A percentile compares a stretch with the other conserved stretches of the same genome.
Conservation (phyloP, 2,329 filamentous ascomycete species). For the Fusarium buharicum region DNA sequence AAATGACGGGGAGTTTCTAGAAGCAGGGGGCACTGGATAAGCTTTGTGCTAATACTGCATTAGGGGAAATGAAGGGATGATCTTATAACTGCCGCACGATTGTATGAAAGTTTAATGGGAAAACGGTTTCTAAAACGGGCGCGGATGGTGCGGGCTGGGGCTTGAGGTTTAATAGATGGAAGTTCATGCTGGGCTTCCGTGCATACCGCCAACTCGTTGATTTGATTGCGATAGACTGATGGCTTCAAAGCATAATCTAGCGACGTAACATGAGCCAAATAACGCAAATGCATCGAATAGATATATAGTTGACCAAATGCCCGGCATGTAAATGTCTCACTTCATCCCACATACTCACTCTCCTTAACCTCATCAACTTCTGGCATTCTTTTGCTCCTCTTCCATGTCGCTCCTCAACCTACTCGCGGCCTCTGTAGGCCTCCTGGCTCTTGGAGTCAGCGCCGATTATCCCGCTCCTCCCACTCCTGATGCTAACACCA, state of each 20-base stretch:
- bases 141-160: background rate
- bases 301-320: slow-evolving; percentile 11
- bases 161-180: background rate
- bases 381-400: slow-evolving; percentile 7
- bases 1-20: slow-evolving; percentile 23
- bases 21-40: slow-evolving; percentile 6
- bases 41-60: slow-evolving; percentile 16
- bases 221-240: background rate
- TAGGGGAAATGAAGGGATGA: slow-evolving; percentile 1
- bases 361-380: background rate
- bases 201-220: background rate
- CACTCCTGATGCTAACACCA: too few species aligned
- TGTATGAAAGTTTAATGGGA: background rate
- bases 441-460: slow-evolving; percentile 18
- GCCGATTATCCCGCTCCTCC: background rate
- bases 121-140: background rate
- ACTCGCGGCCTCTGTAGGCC: slow-evolving; percentile 28
- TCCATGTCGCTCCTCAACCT: slow-evolving; percentile 16
- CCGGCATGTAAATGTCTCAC: background rate
- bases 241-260: background rate
- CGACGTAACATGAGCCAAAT: background rate
- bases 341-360: background rate
- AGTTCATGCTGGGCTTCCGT: background rate
- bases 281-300: too few species aligned
- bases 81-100: slow-evolving; percentile 17